Conservation (phyloP, 306 rosid genomes). For the Chamaecrista fasciculata region DNA sequence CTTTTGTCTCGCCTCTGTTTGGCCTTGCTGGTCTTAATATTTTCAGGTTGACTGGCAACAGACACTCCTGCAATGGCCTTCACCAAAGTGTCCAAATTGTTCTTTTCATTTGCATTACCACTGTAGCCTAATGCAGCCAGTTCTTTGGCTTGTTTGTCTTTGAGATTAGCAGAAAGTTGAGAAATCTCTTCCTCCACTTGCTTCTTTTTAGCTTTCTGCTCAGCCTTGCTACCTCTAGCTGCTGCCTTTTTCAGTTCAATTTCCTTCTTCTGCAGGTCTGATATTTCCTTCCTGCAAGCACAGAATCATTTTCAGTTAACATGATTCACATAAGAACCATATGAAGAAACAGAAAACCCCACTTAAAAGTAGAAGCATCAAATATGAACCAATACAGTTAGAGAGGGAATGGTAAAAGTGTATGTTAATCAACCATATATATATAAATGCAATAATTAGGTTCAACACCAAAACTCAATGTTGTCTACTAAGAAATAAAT, state of each 20-base stretch:
- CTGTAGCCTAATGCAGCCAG: constrained; percentile 66
- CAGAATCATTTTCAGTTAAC: constrained; percentile 17
- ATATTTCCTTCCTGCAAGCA: constrained; percentile 71
- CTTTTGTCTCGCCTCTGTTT: constrained; percentile 65
- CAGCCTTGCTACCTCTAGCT: constrained; percentile 93
- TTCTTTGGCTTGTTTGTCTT: constrained; percentile 68
- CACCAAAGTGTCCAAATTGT: constrained; percentile 65
- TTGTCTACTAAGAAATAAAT: neutral
- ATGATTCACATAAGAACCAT: constrained; percentile 14
- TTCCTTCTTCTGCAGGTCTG: constrained; percentile 76
- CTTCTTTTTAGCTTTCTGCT: constrained; percentile 83
- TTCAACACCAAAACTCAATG: neutral
- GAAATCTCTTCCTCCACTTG: constrained; percentile 91
- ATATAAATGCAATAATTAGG: neutral
- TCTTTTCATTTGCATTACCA: constrained; percentile 51
- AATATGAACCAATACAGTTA: neutral
- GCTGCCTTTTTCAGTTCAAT: constrained; percentile 72
- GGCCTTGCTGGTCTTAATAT: constrained; percentile 63
- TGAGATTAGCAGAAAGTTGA: constrained; percentile 62
- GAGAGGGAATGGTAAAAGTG: neutral
- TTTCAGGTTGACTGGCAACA: constrained; percentile 58
- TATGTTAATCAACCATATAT: neutral
- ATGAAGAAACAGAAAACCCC: neutral
- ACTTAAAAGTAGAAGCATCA: constrained; percentile 3
- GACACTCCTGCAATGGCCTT: constrained; percentile 91